Evolutionary conservation across 106 monocot species (phyloP), one percentile per base, ranked within the genome.

Genomic region (Amphibolis antarctica): DNA sequence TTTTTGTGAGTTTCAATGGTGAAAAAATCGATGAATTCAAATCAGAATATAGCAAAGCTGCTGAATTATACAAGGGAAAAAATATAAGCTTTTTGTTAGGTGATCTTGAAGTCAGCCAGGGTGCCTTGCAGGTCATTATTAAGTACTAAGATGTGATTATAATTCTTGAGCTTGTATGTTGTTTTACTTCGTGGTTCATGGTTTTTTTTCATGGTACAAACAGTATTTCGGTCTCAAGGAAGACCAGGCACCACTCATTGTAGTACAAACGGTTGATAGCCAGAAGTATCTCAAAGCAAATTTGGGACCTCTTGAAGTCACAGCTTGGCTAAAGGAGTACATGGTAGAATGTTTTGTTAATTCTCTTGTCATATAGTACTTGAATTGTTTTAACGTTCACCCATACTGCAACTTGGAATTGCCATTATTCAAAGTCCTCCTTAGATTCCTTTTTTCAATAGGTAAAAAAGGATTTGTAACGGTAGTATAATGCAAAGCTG

Each of bases 141-240:
- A n/a, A 6, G 11, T 63, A 28, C 11, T 15, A n/a, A 6, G 11
- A 43, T 43, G 4, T 42, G 9, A 5, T 23, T 46, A 17, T 43
- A 22, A 24, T 43, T 62, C 10, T 24, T 53, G 21, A 47, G n/a
- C 9, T 46, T 29, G 60, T 61, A 70, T 67, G 0, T 63, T 53
- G 10, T 17, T 12, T 49, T 10, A 49, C 57, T 28, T 47, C 42
- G 25, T 59, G n/a, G 42, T 15, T 57, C 55, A 70, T 36, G 58
- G 19, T 0, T 42, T 60, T 60, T 9, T 77, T 63, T 63, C 25
- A 43, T 17, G n/a, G 14, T 20, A 15, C 14, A 46, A 53, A 44
- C 66, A 83, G 86, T 86, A 75, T 53, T 87, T 86, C 60, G 90
- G 96, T 18, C 71, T 96, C 55, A 71, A 67, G 26, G 73, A 90